Base-by-base conservation (phyloP, 192 early-diverging fungal genomes). In the Podila minutissima region DNA sequence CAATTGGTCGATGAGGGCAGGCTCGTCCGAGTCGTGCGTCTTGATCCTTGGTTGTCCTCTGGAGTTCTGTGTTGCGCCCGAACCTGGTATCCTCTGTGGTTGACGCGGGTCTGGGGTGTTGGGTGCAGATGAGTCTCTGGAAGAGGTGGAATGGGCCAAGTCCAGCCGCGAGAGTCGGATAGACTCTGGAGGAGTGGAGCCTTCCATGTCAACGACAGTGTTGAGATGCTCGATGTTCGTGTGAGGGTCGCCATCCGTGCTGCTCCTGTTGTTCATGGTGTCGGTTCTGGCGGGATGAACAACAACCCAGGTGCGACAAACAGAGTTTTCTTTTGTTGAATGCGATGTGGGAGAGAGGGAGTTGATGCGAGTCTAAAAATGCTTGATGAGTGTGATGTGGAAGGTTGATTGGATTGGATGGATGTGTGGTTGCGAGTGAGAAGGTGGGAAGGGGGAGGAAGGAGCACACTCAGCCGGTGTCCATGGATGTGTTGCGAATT, bases 11-110 rank as follows among this genome's bases (percentile, higher is more conserved):
- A 78, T 49, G 26, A 55, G 50, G 6, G 71, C 37, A 32, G 75
- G 75, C 31, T 78, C 75, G n/a, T 62, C 59, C 7, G 69, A 48
- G 31, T 61, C 75, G 35, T 71, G 64, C 4, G 61, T 66, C 15
- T 51, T 78, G 59, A 58, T 55, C 73, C 48, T 13, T 17, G 41
- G 41, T 17, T 17, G 41, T 13, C 41, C 41, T 46, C 41, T 46
- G 2, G 15, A 17, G 15, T 4, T 46, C 3, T 46, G 41, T 46
- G 38, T 41, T 75, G 7, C 64, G 63, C 32, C 58, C 49, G 6
- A 48, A 24, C 20, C 62, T 35, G 28, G 26, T 11, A 13, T 69
- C 63, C 41, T 46, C 41, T 46, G 41, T 4, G 41, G 41, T 13
- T 46, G 41, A 17, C 41, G 41, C 20, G 7, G 74, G 48, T 22